A percentile compares a stretch with the other conserved stretches of the same genome.
phyloP scores from a whole-genome alignment of 805 yeast species.

The Pichia scutulata region DNA sequence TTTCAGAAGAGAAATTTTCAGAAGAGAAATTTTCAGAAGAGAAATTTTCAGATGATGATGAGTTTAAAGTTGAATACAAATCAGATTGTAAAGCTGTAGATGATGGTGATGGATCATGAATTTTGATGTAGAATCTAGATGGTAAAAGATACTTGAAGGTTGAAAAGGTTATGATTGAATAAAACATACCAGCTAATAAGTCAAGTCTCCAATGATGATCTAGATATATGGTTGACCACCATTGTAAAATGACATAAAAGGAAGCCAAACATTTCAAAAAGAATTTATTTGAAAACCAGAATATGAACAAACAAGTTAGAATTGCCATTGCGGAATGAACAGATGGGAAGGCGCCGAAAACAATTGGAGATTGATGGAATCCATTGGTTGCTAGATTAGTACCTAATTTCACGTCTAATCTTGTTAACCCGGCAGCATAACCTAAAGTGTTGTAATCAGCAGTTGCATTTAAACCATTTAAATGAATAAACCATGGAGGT shows the following conservation, averaged over 20 bases:
- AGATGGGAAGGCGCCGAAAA: slow-evolving; percentile 72
- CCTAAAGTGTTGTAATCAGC: slow-evolving; percentile 60
- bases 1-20: too few relatives aligned
- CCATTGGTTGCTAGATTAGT: slow-evolving; percentile 53
- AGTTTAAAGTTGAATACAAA: too few relatives aligned
- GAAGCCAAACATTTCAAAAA: slow-evolving; percentile 31
- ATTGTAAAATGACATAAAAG: slow-evolving; percentile 45
- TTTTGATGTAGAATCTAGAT: too few relatives aligned
- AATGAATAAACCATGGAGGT: slow-evolving; percentile 66
- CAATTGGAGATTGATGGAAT: slow-evolving; percentile 61
- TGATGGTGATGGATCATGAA: too few relatives aligned
- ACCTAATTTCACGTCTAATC: slow-evolving; percentile 58
- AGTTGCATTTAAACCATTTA: slow-evolving; percentile 45
- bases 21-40: too few relatives aligned
- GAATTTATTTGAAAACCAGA: slow-evolving; percentile 33
- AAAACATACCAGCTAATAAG: slow-evolving; percentile 45
- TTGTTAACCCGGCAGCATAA: slow-evolving; percentile 61
- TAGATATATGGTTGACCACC: slow-evolving; percentile 71
- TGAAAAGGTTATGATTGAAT: slow-evolving; percentile 39
- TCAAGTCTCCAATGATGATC: slow-evolving; percentile 70
- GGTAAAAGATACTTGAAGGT: slow-evolving; percentile 22
- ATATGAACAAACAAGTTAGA: slow-evolving; percentile 36
- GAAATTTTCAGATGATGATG: too few relatives aligned
- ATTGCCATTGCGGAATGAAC: slow-evolving; percentile 62
- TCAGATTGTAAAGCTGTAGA: too few relatives aligned